Evolutionary conservation across 2,329 filamentous ascomycete species (phyloP), one percentile per base, ranked within the genome.

Genomic region (Penicillium sp.): DNA sequence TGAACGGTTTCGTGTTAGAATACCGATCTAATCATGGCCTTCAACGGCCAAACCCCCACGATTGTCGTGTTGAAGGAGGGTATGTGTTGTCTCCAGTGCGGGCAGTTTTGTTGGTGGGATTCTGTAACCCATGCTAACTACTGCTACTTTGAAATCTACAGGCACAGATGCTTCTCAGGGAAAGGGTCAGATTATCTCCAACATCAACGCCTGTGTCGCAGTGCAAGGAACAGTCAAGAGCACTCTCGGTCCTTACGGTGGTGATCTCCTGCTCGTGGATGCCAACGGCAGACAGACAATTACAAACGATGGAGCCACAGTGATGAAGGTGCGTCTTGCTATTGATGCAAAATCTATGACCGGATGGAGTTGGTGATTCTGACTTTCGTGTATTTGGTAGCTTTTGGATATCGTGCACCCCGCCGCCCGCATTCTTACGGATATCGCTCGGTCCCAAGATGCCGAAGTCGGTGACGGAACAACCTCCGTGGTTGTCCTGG

Each of bases 41-140:
- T 96, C 77, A 88, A 88, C 76, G 90, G 90, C 70, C 91, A 96
- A 75, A 93, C 91, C 69, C 91, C 91, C 71, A 96, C 91, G 64
- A 96, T 96, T 71, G 88, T 97, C 73, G 90, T 97, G 77, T 82
- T 97, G 68, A 94, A 93, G 77, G 91, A 96, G 79, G 90, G 90
- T 94, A 69, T 70, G 84, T 78, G 52, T 57, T 57, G 44, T 46
- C 64, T 57, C 58, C 57, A 49, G 46, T 48, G 48, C 47, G 48
- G 47, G 49, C 51, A 47, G 40, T 52, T 51, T 46, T 54, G 47
- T 54, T 55, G 45, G 57, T 61, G 61, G 50, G 53, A 54, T 57
- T 53, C 31, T 45, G 44, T 43, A 28, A 51, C 35, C 39, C 42
- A 57, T 52, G 59, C 60, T 69, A 60, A 64, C 53, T 45, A 55